These are phyloP conservation scores for Colletotrichum magnum DNA, from an alignment of 2,329 filamentous ascomycete genomes.

Conservation along the genomic window DNA sequence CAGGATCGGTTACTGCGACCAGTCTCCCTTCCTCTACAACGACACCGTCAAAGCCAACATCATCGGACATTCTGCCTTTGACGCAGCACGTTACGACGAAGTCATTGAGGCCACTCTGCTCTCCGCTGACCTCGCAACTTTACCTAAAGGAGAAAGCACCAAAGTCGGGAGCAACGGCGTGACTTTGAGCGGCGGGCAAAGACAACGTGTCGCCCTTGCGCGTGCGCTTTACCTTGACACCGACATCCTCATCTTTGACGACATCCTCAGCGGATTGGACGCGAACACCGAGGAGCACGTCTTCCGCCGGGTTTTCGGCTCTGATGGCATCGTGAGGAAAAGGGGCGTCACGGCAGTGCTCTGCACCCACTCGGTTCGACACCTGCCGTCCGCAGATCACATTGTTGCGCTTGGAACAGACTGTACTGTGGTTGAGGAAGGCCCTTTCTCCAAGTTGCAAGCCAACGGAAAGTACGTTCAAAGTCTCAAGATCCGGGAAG, in stretches of 20 bases:
- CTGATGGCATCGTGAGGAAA: constrained; percentile 45
- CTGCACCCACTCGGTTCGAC: constrained; percentile 56
- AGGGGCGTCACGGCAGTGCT: constrained; percentile 48
- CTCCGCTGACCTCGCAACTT: constrained; percentile 46
- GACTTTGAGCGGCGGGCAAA: constrained; percentile 59
- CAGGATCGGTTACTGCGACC: constrained; percentile 50
- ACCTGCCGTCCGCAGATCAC: constrained; percentile 58
- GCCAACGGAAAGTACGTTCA: constrained; percentile 55
- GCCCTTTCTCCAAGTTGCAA: constrained; percentile 54
- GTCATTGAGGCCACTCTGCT: constrained; percentile 54
- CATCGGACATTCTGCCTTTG: constrained; percentile 50
- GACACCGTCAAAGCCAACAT: constrained; percentile 55
- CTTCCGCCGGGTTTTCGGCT: constrained; percentile 49
- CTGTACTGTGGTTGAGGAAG: constrained; percentile 58
- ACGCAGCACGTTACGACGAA: constrained; percentile 50
- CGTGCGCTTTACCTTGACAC: constrained; percentile 50
- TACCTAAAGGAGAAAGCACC: constrained; percentile 54
- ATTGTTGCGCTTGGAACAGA: constrained; percentile 58
- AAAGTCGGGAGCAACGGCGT: constrained; percentile 58
- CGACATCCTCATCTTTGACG: constrained; percentile 51
- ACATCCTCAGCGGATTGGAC: constrained; percentile 54
- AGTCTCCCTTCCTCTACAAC: constrained; percentile 52
- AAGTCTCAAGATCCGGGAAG: constrained; percentile 51
- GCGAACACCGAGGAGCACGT: constrained; percentile 50
- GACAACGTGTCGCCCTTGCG: constrained; percentile 45